phyloP scores from a whole-genome alignment of 2,329 filamentous ascomycete species.

The Pezizomycotina sp. region DNA sequence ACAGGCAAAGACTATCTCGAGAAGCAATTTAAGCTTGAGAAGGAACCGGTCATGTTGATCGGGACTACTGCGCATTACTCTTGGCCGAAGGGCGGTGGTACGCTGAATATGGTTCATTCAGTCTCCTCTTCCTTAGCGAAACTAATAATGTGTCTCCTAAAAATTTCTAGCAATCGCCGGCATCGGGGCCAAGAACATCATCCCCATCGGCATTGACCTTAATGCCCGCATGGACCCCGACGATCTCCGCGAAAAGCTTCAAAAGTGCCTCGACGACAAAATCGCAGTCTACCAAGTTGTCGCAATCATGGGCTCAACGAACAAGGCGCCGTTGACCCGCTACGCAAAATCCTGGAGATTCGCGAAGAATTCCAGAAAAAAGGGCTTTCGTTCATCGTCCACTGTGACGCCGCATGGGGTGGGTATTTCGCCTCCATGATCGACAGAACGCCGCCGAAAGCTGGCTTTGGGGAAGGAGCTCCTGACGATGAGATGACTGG shows the following conservation, averaged over 20 bases:
- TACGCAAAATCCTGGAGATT: slow-evolving; percentile 30
- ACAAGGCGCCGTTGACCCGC: slow-evolving; percentile 34
- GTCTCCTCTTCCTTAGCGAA: not conserved
- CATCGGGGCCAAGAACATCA: slow-evolving; percentile 32
- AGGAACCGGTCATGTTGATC: slow-evolving; percentile 29
- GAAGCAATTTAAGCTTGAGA: slow-evolving; percentile 27
- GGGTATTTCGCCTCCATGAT: slow-evolving; percentile 37
- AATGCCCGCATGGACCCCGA: slow-evolving; percentile 30
- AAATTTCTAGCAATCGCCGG: slow-evolving; percentile 31
- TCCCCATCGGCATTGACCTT: slow-evolving; percentile 31
- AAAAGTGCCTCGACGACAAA: slow-evolving; percentile 24
- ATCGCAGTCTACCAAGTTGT: slow-evolving; percentile 33
- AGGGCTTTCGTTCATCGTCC: slow-evolving; percentile 34
- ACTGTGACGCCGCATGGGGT: slow-evolving; percentile 37
- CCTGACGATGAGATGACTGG: slow-evolving; percentile 24
- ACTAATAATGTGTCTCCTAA: not conserved
- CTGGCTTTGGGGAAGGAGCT: not conserved
- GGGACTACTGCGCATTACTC: slow-evolving; percentile 35
- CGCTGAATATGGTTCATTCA: too few species aligned
- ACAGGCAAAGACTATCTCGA: slow-evolving; percentile 31
- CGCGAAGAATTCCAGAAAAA: slow-evolving; percentile 31
- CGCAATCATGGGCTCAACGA: slow-evolving; percentile 36
- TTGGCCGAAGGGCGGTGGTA: slow-evolving; percentile 36
- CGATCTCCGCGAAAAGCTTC: slow-evolving; percentile 27
- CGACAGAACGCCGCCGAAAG: slow-evolving; percentile 24